Base-by-base conservation (phyloP, 208 protist genomes). In the Leishmania braziliensis region DNA sequence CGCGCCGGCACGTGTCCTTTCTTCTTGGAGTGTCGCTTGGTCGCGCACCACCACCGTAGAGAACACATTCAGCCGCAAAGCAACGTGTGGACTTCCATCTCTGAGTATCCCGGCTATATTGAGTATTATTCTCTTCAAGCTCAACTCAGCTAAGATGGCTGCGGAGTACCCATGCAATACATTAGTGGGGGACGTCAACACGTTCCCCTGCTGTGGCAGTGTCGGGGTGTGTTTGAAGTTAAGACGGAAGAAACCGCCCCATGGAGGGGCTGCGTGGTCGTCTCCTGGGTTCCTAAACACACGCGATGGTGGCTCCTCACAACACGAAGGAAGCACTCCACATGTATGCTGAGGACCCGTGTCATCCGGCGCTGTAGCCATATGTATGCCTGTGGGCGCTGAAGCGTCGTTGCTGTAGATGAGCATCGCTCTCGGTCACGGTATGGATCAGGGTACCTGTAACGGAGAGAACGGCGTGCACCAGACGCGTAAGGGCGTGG, bases 261-360 rank as follows among this genome's bases (percentile, higher is more conserved):
- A 14, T 93, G 84, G 76, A 54, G 12, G 10, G 90, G 86, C 58
- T 91, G 93, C 84, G 82, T 82, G 5, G 88, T 74, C 76, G 79
- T 77, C 83, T 77, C 23, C 74, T 71, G 18, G 88, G 85, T 58
- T 93, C 89, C 43, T 46, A 46, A 78, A 92, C 88, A 2, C 89
- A 92, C 65, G 88, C 82, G 9, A 81, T 93, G 18, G 87, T 93
- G 14, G 91, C 89, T 39, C 90, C 88, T 50, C 90, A 92, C 80
- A 70, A 86, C 18, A 89, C 86, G 65, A 79, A 84, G 5, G 77
- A 79, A 29, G 83, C 83, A 1, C 77, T 93, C 58, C 70, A 74
- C 26, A 56, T 85, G 12, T 91, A 90, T 78, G 77, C 71, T 3
- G 70, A 74, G 8, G 76, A 86, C 72, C 83, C 84, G 51, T 16